Percentiles rank a stretch among this genome's conserved stretches.
phyloP scores from a whole-genome alignment of 2,329 filamentous ascomycete species.

The Periconia sp. region DNA sequence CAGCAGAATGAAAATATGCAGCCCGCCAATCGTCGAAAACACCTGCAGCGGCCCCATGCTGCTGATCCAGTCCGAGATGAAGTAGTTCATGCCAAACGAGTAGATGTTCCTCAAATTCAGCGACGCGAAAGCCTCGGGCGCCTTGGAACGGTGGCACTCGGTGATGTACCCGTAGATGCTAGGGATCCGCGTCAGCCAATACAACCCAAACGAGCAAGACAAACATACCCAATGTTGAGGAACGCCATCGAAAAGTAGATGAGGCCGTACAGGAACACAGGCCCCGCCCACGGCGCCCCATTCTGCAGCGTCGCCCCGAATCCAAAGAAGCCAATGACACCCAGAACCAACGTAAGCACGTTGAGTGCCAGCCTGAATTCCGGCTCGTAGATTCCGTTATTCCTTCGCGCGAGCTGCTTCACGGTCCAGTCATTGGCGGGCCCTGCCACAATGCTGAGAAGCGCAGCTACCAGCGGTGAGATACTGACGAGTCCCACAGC shows the following conservation, averaged over 20 bases:
- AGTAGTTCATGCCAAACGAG: conserved; percentile 81
- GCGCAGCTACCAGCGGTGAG: conserved; percentile 75
- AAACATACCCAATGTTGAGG: conserved; percentile 24
- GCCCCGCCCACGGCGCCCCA: conserved; percentile 32
- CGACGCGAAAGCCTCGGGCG: conserved; percentile 82
- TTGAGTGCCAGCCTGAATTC: conserved; percentile 86
- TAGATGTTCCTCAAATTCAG: conserved; percentile 94
- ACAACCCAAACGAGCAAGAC: background rate
- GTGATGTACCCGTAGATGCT: conserved; percentile 70
- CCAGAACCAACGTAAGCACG: conserved; percentile 77
- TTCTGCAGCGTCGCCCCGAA: conserved; percentile 76
- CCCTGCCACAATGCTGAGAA: conserved; percentile 78
- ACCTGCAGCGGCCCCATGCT: conserved; percentile 63
- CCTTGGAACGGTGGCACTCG: conserved; percentile 83
- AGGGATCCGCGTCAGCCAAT: conserved; percentile 1
- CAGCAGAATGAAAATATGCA: conserved; percentile 77
- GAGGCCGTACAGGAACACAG: conserved; percentile 26
- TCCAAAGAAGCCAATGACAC: conserved; percentile 80
- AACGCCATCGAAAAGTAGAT: conserved; percentile 29
- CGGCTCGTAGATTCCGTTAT: conserved; percentile 84
- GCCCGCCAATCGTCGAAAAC: conserved; percentile 74
- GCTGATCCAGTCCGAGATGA: conserved; percentile 80
- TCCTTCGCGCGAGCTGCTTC: conserved; percentile 71
- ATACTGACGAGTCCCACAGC: conserved; percentile 31
- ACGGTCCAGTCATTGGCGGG: conserved; percentile 74